Base-by-base conservation (phyloP, 1,139 yeast species). In the Arxiozyma heterogenica region DNA sequence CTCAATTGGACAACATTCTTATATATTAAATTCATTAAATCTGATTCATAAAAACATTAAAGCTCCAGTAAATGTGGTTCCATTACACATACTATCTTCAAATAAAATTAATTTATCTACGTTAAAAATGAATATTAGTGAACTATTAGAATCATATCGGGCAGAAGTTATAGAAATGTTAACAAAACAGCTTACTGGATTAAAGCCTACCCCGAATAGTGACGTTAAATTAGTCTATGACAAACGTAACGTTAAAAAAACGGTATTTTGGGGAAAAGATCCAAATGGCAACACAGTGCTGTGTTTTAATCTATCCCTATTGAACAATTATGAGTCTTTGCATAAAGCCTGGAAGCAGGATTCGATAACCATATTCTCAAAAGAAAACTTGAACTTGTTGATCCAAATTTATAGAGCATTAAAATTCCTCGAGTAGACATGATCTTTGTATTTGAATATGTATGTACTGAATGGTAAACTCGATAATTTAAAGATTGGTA, bases 1-100 rank as follows among this genome's bases (percentile, higher is more conserved):
- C 21, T 57, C 52, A 27, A 23, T 25, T 6, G 55, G 53, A 6
- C 57, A 57, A 23, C 63, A 62, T 41, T 64, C 67, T 12, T 66
- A 66, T 50, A 51, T 66, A 8, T 41, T 58, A 17, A 64, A 64
- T 50, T 57, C 59, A 20, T 25, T 44, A 20, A 18, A 41, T n/a
- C 12, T 46, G 3, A 23, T 57, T 15, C n/a, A 42, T 6, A 34
- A 45, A 18, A 49, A 48, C 15, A 17, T 51, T 17, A 53, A 47
- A 45, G 42, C 41, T 21, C n/a, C 47, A 1, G 45, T 38, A 9
- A n/a, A 42, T 39, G 21, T 53, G 4, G 8, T 51, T 1, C 58
- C 58, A 18, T 21, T 56, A 22, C 57, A 56, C 41, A 4, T 56
- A 2, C n/a, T 52, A 3, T 22, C 54, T 3, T 50, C 51, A 7